Evolutionary conservation across 768 basidiomycete genomes (phyloP), one percentile per base, ranked within the genome.

Genomic region (Tulasnella sp.): DNA sequence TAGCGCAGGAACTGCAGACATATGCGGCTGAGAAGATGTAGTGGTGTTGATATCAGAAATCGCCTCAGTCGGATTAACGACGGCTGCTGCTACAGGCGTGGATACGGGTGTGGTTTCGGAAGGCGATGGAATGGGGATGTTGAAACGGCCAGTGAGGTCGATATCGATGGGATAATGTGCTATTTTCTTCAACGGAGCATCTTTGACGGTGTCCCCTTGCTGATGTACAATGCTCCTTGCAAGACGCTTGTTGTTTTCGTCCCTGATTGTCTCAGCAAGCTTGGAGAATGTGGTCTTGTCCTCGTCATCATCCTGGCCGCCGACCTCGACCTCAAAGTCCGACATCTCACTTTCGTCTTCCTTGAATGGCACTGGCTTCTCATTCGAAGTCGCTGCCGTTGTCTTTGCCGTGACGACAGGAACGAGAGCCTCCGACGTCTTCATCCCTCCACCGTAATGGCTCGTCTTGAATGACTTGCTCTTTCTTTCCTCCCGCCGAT

Each of bases 381-480:
- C 34, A 15, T n/a, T n/a, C n/a, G 30, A 5, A n/a, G n/a, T 5
- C 7, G n/a, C n/a, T n/a, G n/a, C n/a, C n/a, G n/a, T n/a, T n/a
- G n/a, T n/a, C n/a, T n/a, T n/a, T n/a, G n/a, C n/a, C n/a, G n/a
- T n/a, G n/a, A 48, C n/a, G n/a, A 23, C 47, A 21, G 47, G 19
- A 48, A 7, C 11, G n/a, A n/a, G 21, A 48, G n/a, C 27, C 21
- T 21, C 27, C 27, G 19, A 21, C 5, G 27, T 29, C 47, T 48
- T 48, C n/a, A n/a, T n/a, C n/a, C 47, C 47, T 48, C 47, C 43
- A n/a, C n/a, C n/a, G 27, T 27, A 38, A 45, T 56, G 26, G 23
- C 55, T 56, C 10, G 55, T 43, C 45, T 56, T 56, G 43, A 56
- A 43, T 5, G 44, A 13, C 30, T 56, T 56, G 45, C 55, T 56